Base-by-base conservation (phyloP, 176 grass and related monocot genomes). In the Paspalum vaginatum region DNA sequence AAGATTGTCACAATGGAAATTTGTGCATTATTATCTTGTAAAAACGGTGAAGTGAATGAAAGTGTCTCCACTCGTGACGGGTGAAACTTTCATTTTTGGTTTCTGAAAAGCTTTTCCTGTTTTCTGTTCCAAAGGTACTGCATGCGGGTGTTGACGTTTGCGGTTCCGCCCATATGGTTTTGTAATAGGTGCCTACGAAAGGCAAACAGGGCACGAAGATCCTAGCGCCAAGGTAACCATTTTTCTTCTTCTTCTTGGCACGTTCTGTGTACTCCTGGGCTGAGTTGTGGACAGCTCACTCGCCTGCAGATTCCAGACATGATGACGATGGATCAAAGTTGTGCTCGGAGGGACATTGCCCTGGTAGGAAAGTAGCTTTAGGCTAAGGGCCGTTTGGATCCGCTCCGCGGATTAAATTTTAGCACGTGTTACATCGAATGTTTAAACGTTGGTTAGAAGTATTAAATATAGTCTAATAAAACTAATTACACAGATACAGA, bases 131-230 rank as follows among this genome's bases (percentile, higher is more conserved):
- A 20, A 74, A 42, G 37, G 20, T 74, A 74, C n/a, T 74, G 72
- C 39, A 57, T 74, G 72, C 7, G 40, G 72, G 52, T 41, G 72
- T 16, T 74, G 72, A 57, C 72, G 39, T 56, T 57, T 43, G 37
- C 57, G 20, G 57, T 74, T 74, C 52, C 72, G 15, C 20, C 1
- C 72, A 14, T 74, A 57, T 74, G 72, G 72, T 74, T 41, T 43
- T 74, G 72, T 15, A 22, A 42, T 74, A 57, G 38, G 42, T 74
- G 72, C 72, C 72, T 42, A 74, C 37, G 71, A 21, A 42, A 2
- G 2, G 71, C 71, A 13, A 74, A 74, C 72, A 74, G 70, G 52
- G 52, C 49, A 39, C 26, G 9, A 27, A 73, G 70, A 40, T 40
- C 27, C 49, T 54, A 57, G 52, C 38, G 52, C 38, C 72, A 42